Conservation (phyloP, 2,329 filamentous ascomycete genomes). For the Xylaria sp. region DNA sequence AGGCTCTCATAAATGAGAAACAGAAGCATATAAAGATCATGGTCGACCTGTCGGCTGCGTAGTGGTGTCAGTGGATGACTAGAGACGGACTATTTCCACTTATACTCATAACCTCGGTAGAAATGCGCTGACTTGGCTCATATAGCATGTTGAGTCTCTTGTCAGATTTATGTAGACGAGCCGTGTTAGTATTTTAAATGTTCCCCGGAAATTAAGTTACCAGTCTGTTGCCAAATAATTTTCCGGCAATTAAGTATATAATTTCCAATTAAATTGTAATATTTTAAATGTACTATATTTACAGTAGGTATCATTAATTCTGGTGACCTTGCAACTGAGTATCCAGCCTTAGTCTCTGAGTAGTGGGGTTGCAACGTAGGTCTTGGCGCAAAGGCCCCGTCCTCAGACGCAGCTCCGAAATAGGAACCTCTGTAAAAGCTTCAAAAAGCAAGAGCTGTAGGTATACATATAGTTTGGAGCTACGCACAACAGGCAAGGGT, state of each 20-base stretch:
- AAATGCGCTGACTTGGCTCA: not conserved
- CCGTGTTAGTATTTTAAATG: too few relatives aligned
- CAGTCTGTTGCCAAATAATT: too few relatives aligned
- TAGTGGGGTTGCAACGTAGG: not conserved
- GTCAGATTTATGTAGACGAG: not conserved
- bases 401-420: constrained; percentile 6
- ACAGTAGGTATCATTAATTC: too few relatives aligned
- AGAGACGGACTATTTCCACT: not conserved
- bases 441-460: constrained; percentile 1
- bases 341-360: too few relatives aligned
- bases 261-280: too few relatives aligned
- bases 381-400: not conserved
- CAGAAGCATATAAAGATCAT: constrained; percentile 72
- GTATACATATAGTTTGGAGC: not conserved
- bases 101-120: not conserved
- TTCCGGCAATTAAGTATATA: too few relatives aligned
- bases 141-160: not conserved
- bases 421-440: not conserved
- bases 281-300: too few relatives aligned
- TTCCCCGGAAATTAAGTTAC: too few relatives aligned
- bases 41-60: constrained; percentile 53
- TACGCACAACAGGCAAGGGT: not conserved
- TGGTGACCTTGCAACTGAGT: too few relatives aligned
- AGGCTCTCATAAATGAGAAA: constrained; percentile 66
- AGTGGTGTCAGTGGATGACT: not conserved